phyloP scores from a whole-genome alignment of 768 basidiomycete species.

The Leccinellum rugosiceps region DNA sequence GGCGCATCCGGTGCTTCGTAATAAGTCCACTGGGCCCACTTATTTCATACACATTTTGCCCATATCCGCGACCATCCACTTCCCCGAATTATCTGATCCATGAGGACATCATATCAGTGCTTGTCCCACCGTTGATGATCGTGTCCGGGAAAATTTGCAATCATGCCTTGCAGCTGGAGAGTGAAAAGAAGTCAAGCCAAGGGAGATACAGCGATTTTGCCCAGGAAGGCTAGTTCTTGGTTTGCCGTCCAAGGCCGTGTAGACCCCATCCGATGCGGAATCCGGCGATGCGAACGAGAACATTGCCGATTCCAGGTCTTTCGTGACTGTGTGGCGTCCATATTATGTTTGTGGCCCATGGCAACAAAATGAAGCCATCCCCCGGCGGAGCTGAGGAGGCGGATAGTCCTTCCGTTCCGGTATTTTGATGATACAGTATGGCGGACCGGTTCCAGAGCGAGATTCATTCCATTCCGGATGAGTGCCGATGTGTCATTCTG shows the following conservation, averaged over 20 bases:
- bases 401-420: conserved; percentile 18
- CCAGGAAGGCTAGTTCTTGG: conserved; percentile 39
- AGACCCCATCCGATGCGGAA: conserved; percentile 26
- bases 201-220: conserved; percentile 52
- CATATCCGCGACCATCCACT: conserved; percentile 32
- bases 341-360: conserved; percentile 9
- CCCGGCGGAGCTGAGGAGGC: conserved; percentile 10
- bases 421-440: conserved; percentile 48
- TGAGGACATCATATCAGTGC: conserved; percentile 28
- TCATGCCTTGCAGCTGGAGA: conserved; percentile 30
- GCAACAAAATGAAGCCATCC: conserved; percentile 15
- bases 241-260: conserved; percentile 26
- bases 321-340: conserved; percentile 5
- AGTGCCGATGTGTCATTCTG: conserved; percentile 60
- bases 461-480: conserved; percentile 71
- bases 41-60: conserved; percentile 20
- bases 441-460: conserved; percentile 55
- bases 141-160: conserved; percentile 34
- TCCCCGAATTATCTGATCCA: conserved; percentile 34
- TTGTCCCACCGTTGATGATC: conserved; percentile 29
- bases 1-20: conserved; percentile 24
- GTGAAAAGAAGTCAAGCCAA: conserved; percentile 30
- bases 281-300: conserved; percentile 1
- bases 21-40: conserved; percentile 21
- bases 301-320: conserved; percentile 14